Evolutionary conservation across 2,329 filamentous ascomycete species (phyloP), one percentile per base, ranked within the genome.

Genomic region (Canariomyces notabilis): DNA sequence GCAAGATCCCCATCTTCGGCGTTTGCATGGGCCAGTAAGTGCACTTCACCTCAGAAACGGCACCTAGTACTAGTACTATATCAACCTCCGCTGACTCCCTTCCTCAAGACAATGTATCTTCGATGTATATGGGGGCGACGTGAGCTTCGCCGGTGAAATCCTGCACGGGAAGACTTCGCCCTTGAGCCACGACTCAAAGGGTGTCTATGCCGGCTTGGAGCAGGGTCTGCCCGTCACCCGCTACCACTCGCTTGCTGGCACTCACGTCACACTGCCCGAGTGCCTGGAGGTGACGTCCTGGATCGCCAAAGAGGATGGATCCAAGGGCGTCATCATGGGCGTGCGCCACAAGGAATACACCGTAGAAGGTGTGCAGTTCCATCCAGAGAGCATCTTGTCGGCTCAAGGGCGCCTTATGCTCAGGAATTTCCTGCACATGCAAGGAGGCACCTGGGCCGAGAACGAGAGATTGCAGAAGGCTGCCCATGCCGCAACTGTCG

Each of bases 311-410:
- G 81, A 83, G 14, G 87, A 90, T 61, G 83, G 83, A 42, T 81
- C 80, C 22, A 89, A 86, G 54, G 87, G 87, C 22, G 82, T 97
- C 49, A 98, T 98, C 58, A 96, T 97, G 85, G 93, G 93, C 37
- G 87, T 98, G 37, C 83, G 93, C 37, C 93, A 98, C 72, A 95
- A 91, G 71, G 80, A 93, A 61, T 86, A 84, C 59, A 79, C 87
- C 2, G 76, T 97, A n/a, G 93, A 98, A 66, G 93, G 90, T 33
- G 93, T 98, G 14, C 93, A 98, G 63, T 98, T 97, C 59, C 93
- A 98, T 58, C 93, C 93, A 0, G 93, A 98, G 68, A 97, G 91
- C 64, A 98, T 98, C 48, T 71, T 98, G 42, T 96, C 91, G 0
- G 89, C 86, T 37, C 82, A 93, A 48, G 93, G 94, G 3, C 83